Evolutionary conservation across 78 protist species (phyloP), one percentile per base, ranked within the genome.

Genomic region (Cavenderia fasciculata): DNA sequence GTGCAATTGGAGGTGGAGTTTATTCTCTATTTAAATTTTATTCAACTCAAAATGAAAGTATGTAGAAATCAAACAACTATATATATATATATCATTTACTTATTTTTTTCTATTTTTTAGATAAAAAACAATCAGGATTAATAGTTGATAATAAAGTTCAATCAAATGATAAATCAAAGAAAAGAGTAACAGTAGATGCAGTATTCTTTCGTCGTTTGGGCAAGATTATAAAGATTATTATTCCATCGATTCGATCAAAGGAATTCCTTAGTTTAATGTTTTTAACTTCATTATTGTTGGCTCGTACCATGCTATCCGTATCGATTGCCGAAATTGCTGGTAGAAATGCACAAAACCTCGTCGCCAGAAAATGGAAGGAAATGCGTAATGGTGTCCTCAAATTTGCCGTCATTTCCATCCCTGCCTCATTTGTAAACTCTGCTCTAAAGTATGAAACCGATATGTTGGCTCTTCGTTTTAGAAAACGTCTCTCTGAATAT

Each of bases 301-400:
- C 90, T 18, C 75, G 94, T 70, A 89, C 94, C 33, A 89, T 89
- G 86, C 62, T 89, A 25, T 78, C 90, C 18, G 94, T 78, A 10
- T 59, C 84, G 40, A 63, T 89, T 61, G 94, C 94, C 2, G 94
- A 89, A 44, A 89, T 89, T 41, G 86, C 87, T 5, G 94, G 94
- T 56, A 72, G 34, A 8, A 89, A 89, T 70, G 94, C 94, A 12
- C 94, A 89, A 68, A 78, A 89, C 62, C 41, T 89, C 10, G 94
- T 89, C 1, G 90, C 86, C 8, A 44, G 85, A 49, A 51, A 72
- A 31, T 89, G 87, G 88, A 74, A 41, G 27, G 87, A 89, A 25
- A 72, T 89, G 87, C 38, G 78, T 59, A 12, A 73, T 19, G 85
- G 78, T 62, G 82, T 85, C 8, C 25, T 85, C 16, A 82, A 56